Base-by-base conservation (phyloP, 306 rosid genomes). In the Phaseolus lunatus region DNA sequence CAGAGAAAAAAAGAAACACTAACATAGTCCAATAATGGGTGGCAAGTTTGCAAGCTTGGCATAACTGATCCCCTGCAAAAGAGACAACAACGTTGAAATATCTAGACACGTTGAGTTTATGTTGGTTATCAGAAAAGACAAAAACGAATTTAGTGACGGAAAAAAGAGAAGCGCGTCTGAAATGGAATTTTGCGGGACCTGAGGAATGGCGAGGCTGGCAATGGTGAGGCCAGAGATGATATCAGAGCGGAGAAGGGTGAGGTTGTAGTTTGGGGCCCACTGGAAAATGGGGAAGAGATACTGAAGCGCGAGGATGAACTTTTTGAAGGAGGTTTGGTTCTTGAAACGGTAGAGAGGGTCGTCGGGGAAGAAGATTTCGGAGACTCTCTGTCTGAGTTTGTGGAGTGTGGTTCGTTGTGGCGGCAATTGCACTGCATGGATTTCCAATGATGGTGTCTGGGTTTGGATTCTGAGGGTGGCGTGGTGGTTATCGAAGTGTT, bases 21-120 rank as follows among this genome's bases (percentile, higher is more conserved):
- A 1, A 96, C 99, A 96, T 72, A 96, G 76, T 69, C 97, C 99
- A 72, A 96, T 71, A 70, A 96, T 96, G 7, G 99, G 96, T 19
- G 99, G 99, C 96, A 96, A 79, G 79, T 87, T 87, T 73, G 98
- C 99, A 76, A 96, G 96, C 84, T 96, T 96, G 5, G 98, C 99
- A 75, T 96, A 92, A 56, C 98, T 96, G 44, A 96, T 96, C 39
- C 99, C 99, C 99, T 96, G 86, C 86, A 90, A 58, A 71, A 22
- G 35, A 23, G 3, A 29, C 14, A 58, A 37, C 7, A 18, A 29
- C 27, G 1, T 43, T 27, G 10, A 73, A 35, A n/a, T 4, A 45
- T 14, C 35, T 2, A 53, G 26, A 53, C 27, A 13, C 29, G 29
- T 54, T 9, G 0, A 2, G 13, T n/a, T 6, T 2, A 48, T 15